Evolutionary conservation across 2,329 filamentous ascomycete genomes (phyloP), one percentile per base, ranked within the genome.

Genomic region (Talaromyces verruculosus): DNA sequence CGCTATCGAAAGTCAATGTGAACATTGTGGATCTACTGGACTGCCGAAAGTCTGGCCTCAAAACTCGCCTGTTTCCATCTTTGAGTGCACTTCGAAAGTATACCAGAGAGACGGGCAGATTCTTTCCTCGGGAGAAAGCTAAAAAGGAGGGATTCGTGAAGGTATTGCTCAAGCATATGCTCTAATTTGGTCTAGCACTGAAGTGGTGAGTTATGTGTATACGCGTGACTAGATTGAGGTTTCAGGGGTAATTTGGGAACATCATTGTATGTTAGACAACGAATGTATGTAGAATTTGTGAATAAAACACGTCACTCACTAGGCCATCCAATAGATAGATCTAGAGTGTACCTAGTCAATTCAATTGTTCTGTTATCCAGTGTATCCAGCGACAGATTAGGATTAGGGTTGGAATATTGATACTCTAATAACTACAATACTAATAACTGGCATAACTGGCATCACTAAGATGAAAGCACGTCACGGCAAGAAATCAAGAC

Each of bases 1-100:
- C 68, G 5, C 59, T 77, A 4, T 63, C 63, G 1, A 61, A 33
- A 2, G 63, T 75, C 1, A 53, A 74, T 39, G 71, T 77, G 33
- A 77, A 76, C 60, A 66, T 75, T 8, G 67, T 77, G 8, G 74
- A 77, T 61, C 25, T 77, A 2, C 59, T 77, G 8, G 72, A 77
- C 2, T 67, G 67, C 41, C 71, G 70, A 65, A 64, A 59, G 2
- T 57, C 62, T 1, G 62, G 66, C 0, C n/a, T 33, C 5, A 30
- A 28, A 17, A 67, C 69, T 22, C 60, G 11, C n/a, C 57, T 35
- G 19, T 73, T 74, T 64, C 28, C 22, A 8, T 72, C 43, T 22
- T 2, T 59, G 17, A 13, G 10, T 1, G 57, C 65, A 8, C 64
- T 75, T 33, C 51, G 60, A 4, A 10, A 66, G 2, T 74, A 75